phyloP scores from a whole-genome alignment of 2,329 filamentous ascomycete genomes.

The Alternaria tenuissima region DNA sequence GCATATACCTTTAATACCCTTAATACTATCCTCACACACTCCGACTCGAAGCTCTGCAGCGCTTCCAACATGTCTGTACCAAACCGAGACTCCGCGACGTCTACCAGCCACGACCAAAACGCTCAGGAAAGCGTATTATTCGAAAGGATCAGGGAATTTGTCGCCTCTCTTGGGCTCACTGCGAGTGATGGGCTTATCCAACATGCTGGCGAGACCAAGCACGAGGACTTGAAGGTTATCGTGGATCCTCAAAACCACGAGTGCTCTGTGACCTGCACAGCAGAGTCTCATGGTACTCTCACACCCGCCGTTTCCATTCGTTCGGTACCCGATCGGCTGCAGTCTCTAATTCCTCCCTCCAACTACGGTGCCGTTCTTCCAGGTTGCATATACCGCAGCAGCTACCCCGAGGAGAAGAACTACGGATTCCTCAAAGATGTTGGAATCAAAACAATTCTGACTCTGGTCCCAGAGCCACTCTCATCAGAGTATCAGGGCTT shows the following conservation, averaged over 20 bases:
- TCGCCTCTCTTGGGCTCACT: conserved; percentile 33
- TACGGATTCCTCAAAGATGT: conserved; percentile 73
- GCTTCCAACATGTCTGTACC: conserved; percentile 22
- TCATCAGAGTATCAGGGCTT: conserved; percentile 65
- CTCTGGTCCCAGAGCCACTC: conserved; percentile 60
- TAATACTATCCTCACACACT: not conserved
- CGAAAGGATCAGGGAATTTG: conserved; percentile 31
- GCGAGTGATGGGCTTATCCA: conserved; percentile 33
- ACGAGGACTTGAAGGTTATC: conserved; percentile 41
- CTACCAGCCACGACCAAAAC: conserved; percentile 11
- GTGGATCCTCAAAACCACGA: conserved; percentile 28
- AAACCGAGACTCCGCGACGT: conserved; percentile 10
- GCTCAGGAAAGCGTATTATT: conserved; percentile 23
- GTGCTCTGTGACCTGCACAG: conserved; percentile 21
- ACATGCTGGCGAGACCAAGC: conserved; percentile 39
- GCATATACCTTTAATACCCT: conserved; percentile 3
- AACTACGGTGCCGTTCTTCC: conserved; percentile 82
- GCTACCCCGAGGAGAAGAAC: conserved; percentile 77
- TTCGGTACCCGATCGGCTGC: conserved; percentile 44
- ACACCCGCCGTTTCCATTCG: conserved; percentile 29
- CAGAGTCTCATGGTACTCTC: conserved; percentile 22
- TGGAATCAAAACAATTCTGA: conserved; percentile 80
- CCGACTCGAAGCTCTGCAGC: not conserved
- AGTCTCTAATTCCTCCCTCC: conserved; percentile 59
- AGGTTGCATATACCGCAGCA: conserved; percentile 79